Percentiles rank a stretch among this genome's conserved stretches.
phyloP scores from a whole-genome alignment of 202 grass and related monocot species.

The Eragrostis tef region DNA sequence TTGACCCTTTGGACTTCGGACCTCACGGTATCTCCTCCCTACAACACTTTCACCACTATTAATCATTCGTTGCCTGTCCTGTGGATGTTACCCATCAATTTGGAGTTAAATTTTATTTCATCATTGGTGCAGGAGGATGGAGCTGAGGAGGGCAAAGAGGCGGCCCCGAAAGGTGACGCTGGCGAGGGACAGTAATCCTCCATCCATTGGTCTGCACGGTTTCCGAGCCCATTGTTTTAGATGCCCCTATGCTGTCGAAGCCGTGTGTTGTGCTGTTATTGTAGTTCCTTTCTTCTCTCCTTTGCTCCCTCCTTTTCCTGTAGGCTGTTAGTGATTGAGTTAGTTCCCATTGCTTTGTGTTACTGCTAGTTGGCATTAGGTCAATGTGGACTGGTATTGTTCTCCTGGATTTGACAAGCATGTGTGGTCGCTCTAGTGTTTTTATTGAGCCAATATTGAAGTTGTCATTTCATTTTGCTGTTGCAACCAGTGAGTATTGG shows the following conservation, averaged over 20 bases:
- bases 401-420: slow-evolving; percentile 43
- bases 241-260: slow-evolving; percentile 19
- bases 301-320: not conserved
- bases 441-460: slow-evolving; percentile 28
- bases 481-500: not conserved
- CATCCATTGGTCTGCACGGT: not conserved
- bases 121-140: slow-evolving; percentile 63
- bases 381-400: slow-evolving; percentile 34
- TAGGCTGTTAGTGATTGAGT: slow-evolving; percentile 34
- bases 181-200: slow-evolving; percentile 64
- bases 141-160: slow-evolving; percentile 71
- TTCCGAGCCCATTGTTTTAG: slow-evolving; percentile 29
- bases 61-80: not conserved
- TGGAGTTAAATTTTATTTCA: not conserved
- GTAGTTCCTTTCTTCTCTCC: slow-evolving; percentile 8
- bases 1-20: slow-evolving; percentile 94
- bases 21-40: slow-evolving; percentile 55
- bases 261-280: slow-evolving; percentile 11
- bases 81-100: not conserved
- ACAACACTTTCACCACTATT: not conserved
- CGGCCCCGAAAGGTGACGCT: slow-evolving; percentile 56
- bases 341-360: slow-evolving; percentile 47
- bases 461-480: not conserved
- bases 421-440: slow-evolving; percentile 30
- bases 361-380: slow-evolving; percentile 31